Evolutionary conservation across 2,329 filamentous ascomycete species (phyloP), one percentile per base, ranked within the genome.

Genomic region (Piedraia hortae): DNA sequence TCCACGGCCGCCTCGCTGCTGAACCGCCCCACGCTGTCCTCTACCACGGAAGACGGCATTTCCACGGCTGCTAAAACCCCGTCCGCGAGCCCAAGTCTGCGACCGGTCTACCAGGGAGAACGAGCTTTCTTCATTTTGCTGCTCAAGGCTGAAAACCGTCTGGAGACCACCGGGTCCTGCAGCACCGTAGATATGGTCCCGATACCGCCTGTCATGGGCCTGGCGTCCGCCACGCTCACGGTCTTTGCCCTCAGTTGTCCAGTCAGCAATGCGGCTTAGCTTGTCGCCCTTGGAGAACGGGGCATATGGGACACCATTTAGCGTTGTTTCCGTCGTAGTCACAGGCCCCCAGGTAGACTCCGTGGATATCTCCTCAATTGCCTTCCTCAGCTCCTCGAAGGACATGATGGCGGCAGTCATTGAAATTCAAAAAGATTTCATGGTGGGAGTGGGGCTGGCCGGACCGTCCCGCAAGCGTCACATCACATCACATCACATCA

Each of bases 211-310:
- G 49, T 82, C 78, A 50, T 89, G 93, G 44, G 85, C 74, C 47
- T 73, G 67, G 44, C 82, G 59, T 30, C 77, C 74, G 34, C 72
- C 71, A 40, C 78, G 57, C 28, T 85, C 75, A 24, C 55, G 43
- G 35, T 65, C 62, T 53, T 91, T 91, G 46, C 73, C 67, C 44
- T 91, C 85, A 21, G 66, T 44, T 10, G 80, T 89, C 85, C 85
- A 97, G 57, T 97, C 85, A 29, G 85, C 85, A 80, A 97, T 93
- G 47, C 85, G 80, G 42, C 85, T 85, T 28, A 97, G 59, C 61
- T 91, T 93, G 57, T 97, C 85, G 45, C 77, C 78, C 53, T 97
- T 97, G 35, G 80, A 91, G 58, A 85, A 97, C 29, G 85, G 85
- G 37, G 85, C 85, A 48, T 91, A 97, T 17, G 85, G 85, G 21